Base-by-base conservation (phyloP, 257 asterid species). In the Ajuga chamaepitys region DNA sequence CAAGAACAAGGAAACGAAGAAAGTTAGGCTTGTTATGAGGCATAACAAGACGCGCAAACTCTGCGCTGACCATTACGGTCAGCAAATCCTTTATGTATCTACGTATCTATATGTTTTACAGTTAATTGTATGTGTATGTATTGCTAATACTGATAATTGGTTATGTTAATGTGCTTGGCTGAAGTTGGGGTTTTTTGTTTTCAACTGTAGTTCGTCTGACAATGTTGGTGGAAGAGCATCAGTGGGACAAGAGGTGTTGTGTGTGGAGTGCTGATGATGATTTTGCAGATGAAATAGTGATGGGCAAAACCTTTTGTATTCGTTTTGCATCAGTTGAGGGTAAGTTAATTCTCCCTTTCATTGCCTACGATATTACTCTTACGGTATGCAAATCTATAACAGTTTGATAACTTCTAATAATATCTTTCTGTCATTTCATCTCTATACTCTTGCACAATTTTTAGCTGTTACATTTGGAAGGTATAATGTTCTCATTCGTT, bases 41-140 rank as follows among this genome's bases (percentile, higher is more conserved):
- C 95, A 91, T 82, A 81, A 80, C 71, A 91, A 88, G 86, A 91
- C 95, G 12, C 94, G 88, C n/a, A 91, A 91, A 81, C 88, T 86
- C 75, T 88, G 96, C 13, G 98, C 96, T 52, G 88, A 91, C 64
- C 96, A 91, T 81, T 82, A 85, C 30, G 96, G 97, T 91, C 34
- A 68, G 84, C 16, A 53, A 35, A 22, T 26, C 45, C 4, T 54
- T 1, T 69, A 11, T 55, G 13, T 28, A 5, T 22, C 28, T 62
- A 0, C 42, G 8, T 30, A 13, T n/a, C n/a, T 9, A 34, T 14
- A 25, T 21, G 18, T 22, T 12, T 38, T 12, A n/a, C n/a, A n/a
- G n/a, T n/a, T n/a, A n/a, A n/a, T n/a, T n/a, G n/a, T n/a, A n/a
- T n/a, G n/a, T n/a, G n/a, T 6, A 22, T 17, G 18, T 47, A 11